Conservation (phyloP, 73 alveolate genomes). For the Stentor coeruleus region DNA sequence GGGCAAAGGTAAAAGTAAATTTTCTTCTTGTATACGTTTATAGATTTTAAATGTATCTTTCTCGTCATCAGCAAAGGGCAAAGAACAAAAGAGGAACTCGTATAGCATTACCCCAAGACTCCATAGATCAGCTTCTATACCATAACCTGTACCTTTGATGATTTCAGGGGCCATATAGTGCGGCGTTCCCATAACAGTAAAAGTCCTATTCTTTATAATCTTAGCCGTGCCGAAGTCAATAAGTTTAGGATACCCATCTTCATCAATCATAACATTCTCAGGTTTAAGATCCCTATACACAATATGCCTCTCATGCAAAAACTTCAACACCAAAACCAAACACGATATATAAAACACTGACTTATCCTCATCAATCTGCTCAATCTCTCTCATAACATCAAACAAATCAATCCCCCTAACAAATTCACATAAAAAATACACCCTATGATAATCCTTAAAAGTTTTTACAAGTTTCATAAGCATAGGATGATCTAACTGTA, state of each 20-base stretch:
- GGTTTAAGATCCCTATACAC: conserved; percentile 77
- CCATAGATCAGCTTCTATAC: conserved; percentile 55
- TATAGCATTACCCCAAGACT: conserved; percentile 47
- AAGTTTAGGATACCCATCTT: conserved; percentile 66
- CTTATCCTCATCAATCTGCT: conserved; percentile 46
- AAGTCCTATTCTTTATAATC: conserved; percentile 59
- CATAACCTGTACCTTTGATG: conserved; percentile 52
- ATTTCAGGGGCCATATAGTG: conserved; percentile 71
- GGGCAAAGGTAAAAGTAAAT: conserved; percentile 31
- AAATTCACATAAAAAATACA: conserved; percentile 67
- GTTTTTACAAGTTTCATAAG: conserved; percentile 67
- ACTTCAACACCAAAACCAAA: conserved; percentile 62
- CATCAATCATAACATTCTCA: conserved; percentile 67
- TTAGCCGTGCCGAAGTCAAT: conserved; percentile 74
- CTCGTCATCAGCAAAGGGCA: conserved; percentile 52
- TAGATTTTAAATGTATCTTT: conserved; percentile 42
- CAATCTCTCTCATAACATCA: conserved; percentile 42
- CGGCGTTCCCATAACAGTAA: conserved; percentile 68
- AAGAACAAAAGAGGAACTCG: conserved; percentile 49
- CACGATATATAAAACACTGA: conserved; percentile 63
- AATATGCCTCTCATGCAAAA: conserved; percentile 57
- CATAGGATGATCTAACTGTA: conserved; percentile 79
- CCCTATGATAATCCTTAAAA: conserved; percentile 50
- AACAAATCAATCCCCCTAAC: conserved; percentile 66
- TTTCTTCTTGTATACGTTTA: conserved; percentile 26